A percentile compares a stretch with the other conserved stretches of the same genome.
Evolutionary conservation across 2,329 filamentous ascomycete species (phyloP).

Genomic region (Claviceps digitariae): DNA sequence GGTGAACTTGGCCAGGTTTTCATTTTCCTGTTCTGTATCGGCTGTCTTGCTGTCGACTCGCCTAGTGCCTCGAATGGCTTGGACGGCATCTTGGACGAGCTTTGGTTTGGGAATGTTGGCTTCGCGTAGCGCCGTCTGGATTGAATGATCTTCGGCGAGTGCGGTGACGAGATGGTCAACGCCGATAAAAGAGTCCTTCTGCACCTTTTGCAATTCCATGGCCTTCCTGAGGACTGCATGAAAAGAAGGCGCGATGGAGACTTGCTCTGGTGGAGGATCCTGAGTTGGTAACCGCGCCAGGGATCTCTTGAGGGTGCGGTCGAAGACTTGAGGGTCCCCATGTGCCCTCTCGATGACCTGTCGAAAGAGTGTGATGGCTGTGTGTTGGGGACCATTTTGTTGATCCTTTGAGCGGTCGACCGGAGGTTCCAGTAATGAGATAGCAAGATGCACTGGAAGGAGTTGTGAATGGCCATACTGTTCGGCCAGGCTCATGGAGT

Average conservation of each 20-base stretch:
- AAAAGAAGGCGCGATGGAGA: slow-evolving; percentile 71
- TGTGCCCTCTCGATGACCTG: slow-evolving; percentile 91
- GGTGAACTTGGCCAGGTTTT: slow-evolving; percentile 95
- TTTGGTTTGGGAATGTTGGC: slow-evolving; percentile 86
- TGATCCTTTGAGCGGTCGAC: slow-evolving; percentile 70
- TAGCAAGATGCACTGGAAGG: slow-evolving; percentile 77
- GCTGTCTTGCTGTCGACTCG: slow-evolving; percentile 93
- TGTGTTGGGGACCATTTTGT: slow-evolving; percentile 55
- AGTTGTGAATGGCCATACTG: slow-evolving; percentile 88
- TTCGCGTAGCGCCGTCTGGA: slow-evolving; percentile 66
- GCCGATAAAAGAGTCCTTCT: slow-evolving; percentile 90
- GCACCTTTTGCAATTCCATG: slow-evolving; percentile 85
- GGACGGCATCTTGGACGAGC: slow-evolving; percentile 78
- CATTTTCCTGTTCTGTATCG: slow-evolving; percentile 81
- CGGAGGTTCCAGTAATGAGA: slow-evolving; percentile 63
- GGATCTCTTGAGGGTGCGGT: slow-evolving; percentile 79
- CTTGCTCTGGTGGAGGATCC: slow-evolving; percentile 82
- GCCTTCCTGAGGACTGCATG: slow-evolving; percentile 71
- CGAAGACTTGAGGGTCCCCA: slow-evolving; percentile 80
- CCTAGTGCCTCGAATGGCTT: slow-evolving; percentile 82
- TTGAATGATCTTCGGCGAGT: slow-evolving; percentile 61
- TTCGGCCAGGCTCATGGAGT: slow-evolving; percentile 76
- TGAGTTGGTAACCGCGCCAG: slow-evolving; percentile 87
- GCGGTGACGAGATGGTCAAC: slow-evolving; percentile 88
- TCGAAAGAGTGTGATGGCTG: slow-evolving; percentile 67